Conservation (phyloP, 371 early-diverging fungal genomes). For the Actinomucor elegans region DNA sequence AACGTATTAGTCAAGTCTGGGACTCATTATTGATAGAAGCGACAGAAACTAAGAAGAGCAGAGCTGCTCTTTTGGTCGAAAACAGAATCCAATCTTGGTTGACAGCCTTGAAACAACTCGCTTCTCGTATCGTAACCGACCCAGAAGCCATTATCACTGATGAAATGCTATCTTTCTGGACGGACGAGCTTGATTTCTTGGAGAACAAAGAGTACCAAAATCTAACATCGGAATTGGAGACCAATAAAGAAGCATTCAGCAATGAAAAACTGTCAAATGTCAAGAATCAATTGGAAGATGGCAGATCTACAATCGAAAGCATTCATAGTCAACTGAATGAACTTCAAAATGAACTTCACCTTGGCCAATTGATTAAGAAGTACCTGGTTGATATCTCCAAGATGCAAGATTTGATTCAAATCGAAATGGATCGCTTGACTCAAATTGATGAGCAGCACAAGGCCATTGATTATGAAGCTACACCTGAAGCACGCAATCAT, state of each 20-base stretch:
- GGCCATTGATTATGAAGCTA: background rate
- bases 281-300: background rate
- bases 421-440: background rate
- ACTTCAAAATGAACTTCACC: conserved; percentile 9
- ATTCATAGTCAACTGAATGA: conserved; percentile 5
- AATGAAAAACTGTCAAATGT: background rate
- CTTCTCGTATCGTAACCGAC: background rate
- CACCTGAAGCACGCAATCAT: background rate
- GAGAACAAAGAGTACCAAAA: conserved; percentile 6
- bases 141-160: background rate
- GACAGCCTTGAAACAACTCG: background rate
- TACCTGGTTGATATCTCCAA: conserved; percentile 12
- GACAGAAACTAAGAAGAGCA: background rate
- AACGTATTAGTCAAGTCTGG: conserved; percentile 19
- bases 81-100: conserved; percentile 10
- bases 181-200: background rate
- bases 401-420: conserved; percentile 5
- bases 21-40: conserved; percentile 1
- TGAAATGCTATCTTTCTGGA: background rate
- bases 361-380: conserved; percentile 16
- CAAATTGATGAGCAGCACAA: conserved; percentile 2
- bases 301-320: background rate
- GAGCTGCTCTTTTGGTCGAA: conserved; percentile 11
- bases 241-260: background rate
- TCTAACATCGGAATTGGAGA: conserved; percentile 11